Percentiles rank a stretch among this genome's conserved stretches.
Evolutionary conservation across 441 rosid species (phyloP).

Genomic region (Erysimum pusillum): DNA sequence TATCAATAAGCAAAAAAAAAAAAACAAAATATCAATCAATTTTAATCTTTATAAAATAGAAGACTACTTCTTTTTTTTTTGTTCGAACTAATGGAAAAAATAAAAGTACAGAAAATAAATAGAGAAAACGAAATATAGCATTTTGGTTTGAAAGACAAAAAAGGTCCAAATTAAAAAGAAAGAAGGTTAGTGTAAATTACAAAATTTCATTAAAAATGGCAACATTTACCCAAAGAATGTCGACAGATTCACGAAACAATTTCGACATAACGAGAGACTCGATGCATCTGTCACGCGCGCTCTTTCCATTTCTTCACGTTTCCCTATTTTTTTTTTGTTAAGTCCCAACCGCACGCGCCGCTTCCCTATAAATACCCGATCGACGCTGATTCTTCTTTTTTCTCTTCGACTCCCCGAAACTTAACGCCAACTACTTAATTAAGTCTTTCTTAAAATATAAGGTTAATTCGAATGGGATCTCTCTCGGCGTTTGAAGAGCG

Average conservation of each 20-base stretch:
- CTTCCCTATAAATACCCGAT: constrained; percentile 34
- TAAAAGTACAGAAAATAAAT: too few species aligned
- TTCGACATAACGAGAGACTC: constrained; percentile 30
- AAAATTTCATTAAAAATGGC: constrained; percentile 15
- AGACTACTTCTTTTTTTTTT: background rate
- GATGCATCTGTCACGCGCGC: constrained; percentile 37
- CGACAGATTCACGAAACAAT: constrained; percentile 49
- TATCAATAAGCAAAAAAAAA: background rate
- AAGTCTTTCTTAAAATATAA: background rate
- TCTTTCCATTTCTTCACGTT: constrained; percentile 40
- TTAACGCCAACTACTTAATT: background rate
- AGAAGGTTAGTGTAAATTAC: background rate
- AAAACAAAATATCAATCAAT: background rate
- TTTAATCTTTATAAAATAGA: background rate
- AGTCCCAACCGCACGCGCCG: background rate
- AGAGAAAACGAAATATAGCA: background rate
- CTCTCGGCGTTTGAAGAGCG: constrained; percentile 50
- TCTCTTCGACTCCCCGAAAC: constrained; percentile 19
- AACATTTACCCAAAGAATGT: constrained; percentile 48
- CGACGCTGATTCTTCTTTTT: background rate
- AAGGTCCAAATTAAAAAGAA: background rate
- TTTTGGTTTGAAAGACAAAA: background rate
- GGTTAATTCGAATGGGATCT: constrained; percentile 64
- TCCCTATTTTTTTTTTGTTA: background rate
- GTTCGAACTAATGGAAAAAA: background rate